These are phyloP conservation scores for Pyrus pyrifolia DNA, from an alignment of 306 rosid species.

Conservation along the genomic window DNA sequence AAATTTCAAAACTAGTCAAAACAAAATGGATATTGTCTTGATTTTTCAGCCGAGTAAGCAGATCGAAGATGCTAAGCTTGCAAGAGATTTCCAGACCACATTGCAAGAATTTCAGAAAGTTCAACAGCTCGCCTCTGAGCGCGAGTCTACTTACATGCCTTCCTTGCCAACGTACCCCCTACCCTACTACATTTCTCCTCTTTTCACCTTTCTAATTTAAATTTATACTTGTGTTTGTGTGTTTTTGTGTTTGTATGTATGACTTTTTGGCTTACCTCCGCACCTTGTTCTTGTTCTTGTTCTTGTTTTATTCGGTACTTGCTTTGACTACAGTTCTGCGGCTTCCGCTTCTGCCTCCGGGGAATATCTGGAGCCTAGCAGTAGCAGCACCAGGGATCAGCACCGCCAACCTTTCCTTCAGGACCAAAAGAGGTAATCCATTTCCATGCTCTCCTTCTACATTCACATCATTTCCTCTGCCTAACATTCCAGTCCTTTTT, in stretches of 20 bases:
- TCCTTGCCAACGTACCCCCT: conserved; percentile 10
- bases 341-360: conserved; percentile 7
- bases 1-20: neutral
- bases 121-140: conserved; percentile 71
- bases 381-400: conserved; percentile 23
- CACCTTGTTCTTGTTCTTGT: neutral
- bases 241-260: too few relatives aligned
- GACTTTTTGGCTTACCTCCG: neutral
- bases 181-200: too few relatives aligned
- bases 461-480: neutral
- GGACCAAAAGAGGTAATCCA: conserved; percentile 47
- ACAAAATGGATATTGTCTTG: neutral
- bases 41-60: conserved; percentile 43
- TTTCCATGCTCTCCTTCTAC: neutral
- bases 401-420: conserved; percentile 52
- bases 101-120: conserved; percentile 73
- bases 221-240: neutral
- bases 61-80: conserved; percentile 73
- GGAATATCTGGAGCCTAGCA: conserved; percentile 16
- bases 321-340: neutral
- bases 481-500: neutral
- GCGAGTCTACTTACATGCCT: conserved; percentile 57
- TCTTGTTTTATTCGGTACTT: neutral
- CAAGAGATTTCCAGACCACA: conserved; percentile 68
- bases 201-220: neutral